Conservation (phyloP, 148 eudicot genomes). For the Rhododendron simsii region DNA sequence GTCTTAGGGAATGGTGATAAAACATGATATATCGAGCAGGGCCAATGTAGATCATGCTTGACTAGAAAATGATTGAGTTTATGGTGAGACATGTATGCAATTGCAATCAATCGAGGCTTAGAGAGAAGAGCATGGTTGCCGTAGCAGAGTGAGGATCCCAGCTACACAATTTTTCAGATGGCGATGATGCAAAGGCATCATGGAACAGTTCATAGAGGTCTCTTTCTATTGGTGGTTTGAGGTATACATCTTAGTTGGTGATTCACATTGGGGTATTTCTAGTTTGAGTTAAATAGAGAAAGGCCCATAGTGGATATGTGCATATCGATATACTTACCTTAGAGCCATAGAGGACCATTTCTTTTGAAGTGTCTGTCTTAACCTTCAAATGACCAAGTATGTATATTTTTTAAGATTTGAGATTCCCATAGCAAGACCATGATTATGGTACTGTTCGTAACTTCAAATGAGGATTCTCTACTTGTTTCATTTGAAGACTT, state of each 20-base stretch:
- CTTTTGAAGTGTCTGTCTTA: neutral
- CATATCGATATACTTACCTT: neutral
- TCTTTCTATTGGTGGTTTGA: neutral
- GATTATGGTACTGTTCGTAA: neutral
- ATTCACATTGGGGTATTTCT: neutral
- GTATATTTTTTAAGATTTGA: neutral
- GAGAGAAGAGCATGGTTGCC: neutral
- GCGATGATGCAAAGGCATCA: neutral
- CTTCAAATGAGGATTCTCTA: neutral
- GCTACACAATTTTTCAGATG: neutral
- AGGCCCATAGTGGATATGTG: neutral
- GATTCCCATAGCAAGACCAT: neutral
- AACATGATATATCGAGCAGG: neutral
- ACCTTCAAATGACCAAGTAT: neutral
- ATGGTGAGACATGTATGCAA: neutral
- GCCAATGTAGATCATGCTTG: neutral
- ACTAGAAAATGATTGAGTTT: neutral
- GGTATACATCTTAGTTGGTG: neutral
- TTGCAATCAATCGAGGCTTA: too few species aligned
- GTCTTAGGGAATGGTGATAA: neutral
- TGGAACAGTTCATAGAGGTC: neutral
- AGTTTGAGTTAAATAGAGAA: neutral
- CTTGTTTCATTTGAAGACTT: neutral
- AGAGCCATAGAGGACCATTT: neutral
- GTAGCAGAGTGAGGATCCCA: neutral